Conservation (phyloP, 805 yeast species). For the Yamadazyma laniorum region DNA sequence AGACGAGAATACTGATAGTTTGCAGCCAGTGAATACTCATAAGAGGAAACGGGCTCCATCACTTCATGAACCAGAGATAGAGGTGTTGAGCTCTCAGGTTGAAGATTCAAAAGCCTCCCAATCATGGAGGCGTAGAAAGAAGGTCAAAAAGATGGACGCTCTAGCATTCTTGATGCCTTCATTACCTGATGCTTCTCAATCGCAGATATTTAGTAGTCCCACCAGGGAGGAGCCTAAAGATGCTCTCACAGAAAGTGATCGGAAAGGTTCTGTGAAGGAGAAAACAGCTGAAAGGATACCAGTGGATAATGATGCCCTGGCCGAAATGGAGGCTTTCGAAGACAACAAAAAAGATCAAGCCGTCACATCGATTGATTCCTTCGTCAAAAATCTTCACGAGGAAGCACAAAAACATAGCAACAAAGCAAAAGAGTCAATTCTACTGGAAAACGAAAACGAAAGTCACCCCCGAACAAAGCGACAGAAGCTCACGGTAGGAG, state of each 20-base stretch:
- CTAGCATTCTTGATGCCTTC: constrained; percentile 10
- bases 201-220: neutral
- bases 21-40: neutral
- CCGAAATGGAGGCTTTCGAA: neutral
- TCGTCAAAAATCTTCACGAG: neutral
- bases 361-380: neutral
- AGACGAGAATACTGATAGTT: neutral
- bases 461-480: neutral
- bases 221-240: neutral
- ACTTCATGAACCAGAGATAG: constrained; percentile 3
- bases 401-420: too few species aligned
- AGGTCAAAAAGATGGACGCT: constrained; percentile 6
- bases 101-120: neutral
- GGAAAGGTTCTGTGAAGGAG: neutral
- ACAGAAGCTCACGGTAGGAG: constrained; percentile 1
- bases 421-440: too few species aligned
- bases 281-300: neutral
- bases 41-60: constrained; percentile 2
- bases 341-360: neutral
- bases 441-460: neutral
- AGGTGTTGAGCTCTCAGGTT: neutral
- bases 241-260: too few species aligned
- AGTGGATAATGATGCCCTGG: neutral
- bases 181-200: neutral
- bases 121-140: constrained; percentile 8